Evolutionary conservation across 352 stramenopile species (phyloP), one percentile per base, ranked within the genome.

Genomic region (Phytophthora litchii): DNA sequence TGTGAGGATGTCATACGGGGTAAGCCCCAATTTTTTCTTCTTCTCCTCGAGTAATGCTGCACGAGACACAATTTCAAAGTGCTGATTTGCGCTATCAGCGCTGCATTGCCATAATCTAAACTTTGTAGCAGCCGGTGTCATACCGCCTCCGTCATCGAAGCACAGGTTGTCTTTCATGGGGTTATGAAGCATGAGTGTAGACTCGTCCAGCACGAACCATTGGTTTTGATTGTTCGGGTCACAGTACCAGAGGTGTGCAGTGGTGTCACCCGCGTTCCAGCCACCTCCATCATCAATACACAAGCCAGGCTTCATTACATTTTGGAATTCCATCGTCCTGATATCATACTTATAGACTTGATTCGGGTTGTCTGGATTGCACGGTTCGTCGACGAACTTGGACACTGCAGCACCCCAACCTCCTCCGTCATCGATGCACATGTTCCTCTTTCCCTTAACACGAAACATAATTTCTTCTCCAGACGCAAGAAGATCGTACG

Each of bases 401-500:
- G 56, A 34, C 29, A 34, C 62, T 12, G 60, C 29, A 4, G 48
- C 64, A 2, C 36, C 53, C 19, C 34, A 51, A 9, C 54, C 67
- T 6, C 60, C 67, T 1, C 71, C 71, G 27, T 80, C 71, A 19
- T 76, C 71, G 6, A 80, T 23, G 25, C 71, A 80, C 13, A 78
- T 13, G 8, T 64, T 63, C 35, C 42, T 43, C 27, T 75, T 74
- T 3, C 61, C 55, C 3, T 42, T 44, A 29, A 63, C 32, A 20
- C 66, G 61, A 23, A 74, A 21, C 44, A 74, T 36, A 37, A 67
- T 40, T 20, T 72, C 45, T 37, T 70, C 51, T 16, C 45, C 60
- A 29, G 64, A 47, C 3, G 41, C 25, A 16, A 72, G 27, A n/a
- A 66, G 34, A 21, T 64, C 40, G 42, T 60, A 66, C 10, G 57